These are phyloP conservation scores for Penicillium antarcticum DNA, from an alignment of 495 filamentous ascomycete species.

Conservation along the genomic window DNA sequence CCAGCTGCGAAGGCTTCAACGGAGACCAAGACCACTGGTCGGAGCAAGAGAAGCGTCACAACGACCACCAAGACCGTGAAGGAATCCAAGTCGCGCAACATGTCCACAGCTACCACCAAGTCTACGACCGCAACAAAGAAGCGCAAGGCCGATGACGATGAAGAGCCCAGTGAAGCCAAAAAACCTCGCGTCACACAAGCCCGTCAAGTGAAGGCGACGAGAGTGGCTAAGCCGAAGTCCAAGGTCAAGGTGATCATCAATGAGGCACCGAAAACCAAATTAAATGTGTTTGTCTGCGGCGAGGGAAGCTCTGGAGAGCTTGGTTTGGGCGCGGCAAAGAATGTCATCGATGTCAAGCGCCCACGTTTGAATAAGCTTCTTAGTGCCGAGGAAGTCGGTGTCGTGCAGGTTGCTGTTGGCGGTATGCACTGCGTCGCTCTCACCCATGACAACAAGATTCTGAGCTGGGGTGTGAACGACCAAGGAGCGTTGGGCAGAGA, in stretches of 20 bases:
- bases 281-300: constrained; percentile 67
- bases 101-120: constrained; percentile 10
- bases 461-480: constrained; percentile 70
- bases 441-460: constrained; percentile 59
- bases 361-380: constrained; percentile 62
- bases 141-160: constrained; percentile 36
- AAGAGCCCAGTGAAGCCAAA: constrained; percentile 24
- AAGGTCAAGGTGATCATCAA: constrained; percentile 40
- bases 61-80: constrained; percentile 12
- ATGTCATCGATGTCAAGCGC: constrained; percentile 63
- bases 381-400: constrained; percentile 54
- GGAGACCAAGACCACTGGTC: constrained; percentile 10
- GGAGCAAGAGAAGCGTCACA: constrained; percentile 9
- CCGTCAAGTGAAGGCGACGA: constrained; percentile 27
- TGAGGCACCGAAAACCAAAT: constrained; percentile 39
- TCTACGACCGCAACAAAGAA: constrained; percentile 28
- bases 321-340: constrained; percentile 59
- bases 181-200: constrained; percentile 15
- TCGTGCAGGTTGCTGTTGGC: constrained; percentile 59
- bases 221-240: constrained; percentile 18
- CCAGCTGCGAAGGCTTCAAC: constrained; percentile 10
- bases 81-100: constrained; percentile 9
- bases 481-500: constrained; percentile 62
- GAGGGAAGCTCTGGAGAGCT: constrained; percentile 67
- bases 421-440: constrained; percentile 65